These are phyloP conservation scores for Tuber microsphaerosporum DNA, from an alignment of 495 filamentous ascomycete species.

Conservation along the genomic window DNA sequence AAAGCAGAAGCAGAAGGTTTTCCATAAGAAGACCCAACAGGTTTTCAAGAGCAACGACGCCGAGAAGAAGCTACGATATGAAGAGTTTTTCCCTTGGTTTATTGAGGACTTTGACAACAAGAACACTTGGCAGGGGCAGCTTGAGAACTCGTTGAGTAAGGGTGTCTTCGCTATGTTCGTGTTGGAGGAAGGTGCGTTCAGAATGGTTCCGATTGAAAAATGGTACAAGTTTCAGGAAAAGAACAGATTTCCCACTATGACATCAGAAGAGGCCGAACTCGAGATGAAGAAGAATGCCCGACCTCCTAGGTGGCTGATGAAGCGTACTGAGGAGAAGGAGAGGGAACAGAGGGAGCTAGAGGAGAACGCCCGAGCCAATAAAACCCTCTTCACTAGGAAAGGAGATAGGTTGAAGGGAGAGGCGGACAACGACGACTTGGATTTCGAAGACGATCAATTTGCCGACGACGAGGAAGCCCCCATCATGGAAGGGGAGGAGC, in stretches of 20 bases:
- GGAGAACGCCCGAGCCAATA: slow-evolving; percentile 41
- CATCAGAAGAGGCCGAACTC: slow-evolving; percentile 77
- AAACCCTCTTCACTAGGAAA: slow-evolving; percentile 35
- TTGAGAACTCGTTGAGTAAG: slow-evolving; percentile 76
- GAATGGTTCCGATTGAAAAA: slow-evolving; percentile 84
- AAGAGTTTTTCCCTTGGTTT: slow-evolving; percentile 93
- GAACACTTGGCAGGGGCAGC: slow-evolving; percentile 84
- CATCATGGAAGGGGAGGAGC: slow-evolving; percentile 71
- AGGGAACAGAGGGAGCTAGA: slow-evolving; percentile 51
- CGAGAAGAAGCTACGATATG: slow-evolving; percentile 80
- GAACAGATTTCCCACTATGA: slow-evolving; percentile 70
- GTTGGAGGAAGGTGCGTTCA: slow-evolving; percentile 59
- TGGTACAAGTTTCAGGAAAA: slow-evolving; percentile 89
- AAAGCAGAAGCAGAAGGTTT: slow-evolving; percentile 56
- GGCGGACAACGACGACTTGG: slow-evolving; percentile 55
- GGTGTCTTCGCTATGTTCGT: slow-evolving; percentile 66
- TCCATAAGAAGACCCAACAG: slow-evolving; percentile 70
- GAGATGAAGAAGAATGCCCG: slow-evolving; percentile 66
- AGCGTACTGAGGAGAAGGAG: slow-evolving; percentile 51
- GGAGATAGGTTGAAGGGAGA: slow-evolving; percentile 41
- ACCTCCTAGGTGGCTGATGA: slow-evolving; percentile 72
- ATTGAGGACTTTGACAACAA: slow-evolving; percentile 92
- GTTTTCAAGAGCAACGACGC: slow-evolving; percentile 61
- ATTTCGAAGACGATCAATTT: slow-evolving; percentile 62
- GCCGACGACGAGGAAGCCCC: slow-evolving; percentile 86